Conservation (phyloP, 352 stramenopile genomes). For the Pythium dissotocum region DNA sequence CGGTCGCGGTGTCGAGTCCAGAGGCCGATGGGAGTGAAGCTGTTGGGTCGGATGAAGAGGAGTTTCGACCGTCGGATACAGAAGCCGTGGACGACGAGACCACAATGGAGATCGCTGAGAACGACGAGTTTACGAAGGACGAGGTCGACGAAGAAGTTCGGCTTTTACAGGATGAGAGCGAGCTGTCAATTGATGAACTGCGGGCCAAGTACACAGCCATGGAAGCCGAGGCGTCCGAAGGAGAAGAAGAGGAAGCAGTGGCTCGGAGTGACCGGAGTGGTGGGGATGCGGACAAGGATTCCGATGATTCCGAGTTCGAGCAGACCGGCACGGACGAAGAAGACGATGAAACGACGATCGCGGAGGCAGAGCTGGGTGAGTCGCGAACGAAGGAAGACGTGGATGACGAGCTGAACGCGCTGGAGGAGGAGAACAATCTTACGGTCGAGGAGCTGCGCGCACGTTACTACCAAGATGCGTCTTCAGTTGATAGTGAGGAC, state of each 20-base stretch:
- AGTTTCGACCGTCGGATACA: conserved; percentile 37
- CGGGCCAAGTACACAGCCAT: conserved; percentile 43
- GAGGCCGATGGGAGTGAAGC: conserved; percentile 7
- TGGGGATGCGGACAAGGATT: conserved; percentile 14
- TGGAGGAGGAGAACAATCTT: conserved; percentile 87
- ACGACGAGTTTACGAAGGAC: conserved; percentile 36
- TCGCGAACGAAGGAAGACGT: conserved; percentile 31
- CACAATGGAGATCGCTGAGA: conserved; percentile 90
- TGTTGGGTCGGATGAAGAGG: conserved; percentile 28
- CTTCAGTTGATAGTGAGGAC: background rate
- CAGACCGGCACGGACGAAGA: conserved; percentile 27
- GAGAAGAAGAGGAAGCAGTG: background rate
- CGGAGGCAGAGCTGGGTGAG: conserved; percentile 55
- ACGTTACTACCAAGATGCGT: conserved; percentile 43
- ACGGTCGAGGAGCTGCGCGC: conserved; percentile 85
- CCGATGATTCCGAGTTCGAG: conserved; percentile 14
- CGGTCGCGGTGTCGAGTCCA: conserved; percentile 17
- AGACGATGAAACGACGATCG: conserved; percentile 80
- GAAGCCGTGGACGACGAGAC: conserved; percentile 85
- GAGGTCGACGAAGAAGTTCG: conserved; percentile 84
- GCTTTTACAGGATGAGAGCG: conserved; percentile 85
- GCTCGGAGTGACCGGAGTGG: background rate
- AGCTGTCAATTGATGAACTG: conserved; percentile 92
- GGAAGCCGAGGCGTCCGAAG: conserved; percentile 17
- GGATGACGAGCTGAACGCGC: conserved; percentile 67